A percentile compares a stretch with the other conserved stretches of the same genome.
phyloP scores from a whole-genome alignment of 768 basidiomycete species.

The Boletus vermiculosoides region DNA sequence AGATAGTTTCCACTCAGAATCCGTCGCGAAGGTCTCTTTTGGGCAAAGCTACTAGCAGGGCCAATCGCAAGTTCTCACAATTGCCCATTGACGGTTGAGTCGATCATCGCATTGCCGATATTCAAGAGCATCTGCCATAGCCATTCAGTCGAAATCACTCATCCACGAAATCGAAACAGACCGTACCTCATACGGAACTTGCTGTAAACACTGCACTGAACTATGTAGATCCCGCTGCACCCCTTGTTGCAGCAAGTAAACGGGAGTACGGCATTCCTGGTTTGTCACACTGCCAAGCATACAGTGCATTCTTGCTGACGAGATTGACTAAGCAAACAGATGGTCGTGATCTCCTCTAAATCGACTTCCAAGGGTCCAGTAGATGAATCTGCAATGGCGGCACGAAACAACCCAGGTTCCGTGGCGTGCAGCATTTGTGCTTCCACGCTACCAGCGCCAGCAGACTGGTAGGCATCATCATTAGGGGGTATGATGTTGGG shows the following conservation, averaged over 20 bases:
- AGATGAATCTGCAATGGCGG: constrained; percentile 19
- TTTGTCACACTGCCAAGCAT: constrained; percentile 46
- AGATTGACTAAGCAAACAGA: neutral
- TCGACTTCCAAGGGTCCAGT: constrained; percentile 21
- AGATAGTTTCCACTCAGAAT: constrained; percentile 49
- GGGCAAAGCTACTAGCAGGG: constrained; percentile 47
- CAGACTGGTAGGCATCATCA: constrained; percentile 8
- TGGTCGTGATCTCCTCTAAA: neutral
- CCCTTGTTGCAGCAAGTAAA: constrained; percentile 46
- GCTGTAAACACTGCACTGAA: constrained; percentile 43
- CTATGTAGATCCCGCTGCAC: constrained; percentile 36
- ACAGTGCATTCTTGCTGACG: constrained; percentile 50
- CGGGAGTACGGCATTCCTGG: constrained; percentile 50
- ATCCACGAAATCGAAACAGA: neutral
- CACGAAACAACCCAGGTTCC: constrained; percentile 11
- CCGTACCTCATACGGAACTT: constrained; percentile 18
- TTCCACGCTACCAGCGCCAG: constrained; percentile 17
- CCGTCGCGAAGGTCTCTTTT: constrained; percentile 44
- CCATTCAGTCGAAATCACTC: neutral
- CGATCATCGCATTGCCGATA: constrained; percentile 47
- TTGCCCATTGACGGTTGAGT: constrained; percentile 46
- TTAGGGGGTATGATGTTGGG: neutral
- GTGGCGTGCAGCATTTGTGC: constrained; percentile 12
- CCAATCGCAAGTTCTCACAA: constrained; percentile 59
- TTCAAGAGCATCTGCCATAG: constrained; percentile 45